phyloP scores from a whole-genome alignment of 2,329 filamentous ascomycete species.

The Fusarium sp. region DNA sequence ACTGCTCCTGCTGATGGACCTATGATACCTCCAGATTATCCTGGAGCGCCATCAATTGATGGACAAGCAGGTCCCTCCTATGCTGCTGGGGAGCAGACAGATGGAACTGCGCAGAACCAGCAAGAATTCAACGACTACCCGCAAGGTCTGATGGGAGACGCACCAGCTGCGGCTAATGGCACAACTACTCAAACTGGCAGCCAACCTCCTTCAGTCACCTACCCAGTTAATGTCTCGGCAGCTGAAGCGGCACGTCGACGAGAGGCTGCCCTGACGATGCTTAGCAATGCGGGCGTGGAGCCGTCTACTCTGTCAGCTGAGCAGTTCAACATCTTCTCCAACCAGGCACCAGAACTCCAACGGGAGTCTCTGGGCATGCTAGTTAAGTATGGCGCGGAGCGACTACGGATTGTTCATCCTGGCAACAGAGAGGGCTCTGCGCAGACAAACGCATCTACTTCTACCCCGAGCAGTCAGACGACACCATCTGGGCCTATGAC shows the following conservation, averaged over 20 bases:
- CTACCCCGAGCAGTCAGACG: slow-evolving; percentile 38
- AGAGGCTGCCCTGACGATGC: slow-evolving; percentile 61
- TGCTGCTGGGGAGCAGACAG: slow-evolving; percentile 13
- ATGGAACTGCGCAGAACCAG: slow-evolving; percentile 7
- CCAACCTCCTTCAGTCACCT: slow-evolving; percentile 24
- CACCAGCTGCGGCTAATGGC: slow-evolving; percentile 17
- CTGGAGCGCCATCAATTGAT: slow-evolving; percentile 12
- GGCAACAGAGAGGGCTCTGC: slow-evolving; percentile 52
- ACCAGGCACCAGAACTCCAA: slow-evolving; percentile 69
- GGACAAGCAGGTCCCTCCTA: slow-evolving; percentile 20
- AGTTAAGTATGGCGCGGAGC: slow-evolving; percentile 67
- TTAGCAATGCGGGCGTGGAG: slow-evolving; percentile 62
- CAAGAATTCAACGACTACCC: slow-evolving; percentile 34
- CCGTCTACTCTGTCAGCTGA: slow-evolving; percentile 64
- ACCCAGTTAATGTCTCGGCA: slow-evolving; percentile 53
- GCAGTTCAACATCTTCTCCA: slow-evolving; percentile 70
- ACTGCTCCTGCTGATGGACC: slow-evolving; percentile 17
- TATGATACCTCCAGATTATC: slow-evolving; percentile 28
- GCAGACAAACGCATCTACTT: slow-evolving; percentile 41
- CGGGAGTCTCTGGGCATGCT: slow-evolving; percentile 68
- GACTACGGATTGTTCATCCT: slow-evolving; percentile 68
- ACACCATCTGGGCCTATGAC: slow-evolving; percentile 46
- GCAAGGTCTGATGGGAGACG: slow-evolving; percentile 23
- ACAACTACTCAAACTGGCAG: slow-evolving; percentile 11
- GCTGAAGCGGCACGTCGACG: slow-evolving; percentile 64